Percentiles rank a stretch among this genome's conserved stretches.
These are phyloP conservation scores for Aspergillus eucalypticola DNA, from an alignment of 2,329 filamentous ascomycete species.

Conservation along the genomic window DNA sequence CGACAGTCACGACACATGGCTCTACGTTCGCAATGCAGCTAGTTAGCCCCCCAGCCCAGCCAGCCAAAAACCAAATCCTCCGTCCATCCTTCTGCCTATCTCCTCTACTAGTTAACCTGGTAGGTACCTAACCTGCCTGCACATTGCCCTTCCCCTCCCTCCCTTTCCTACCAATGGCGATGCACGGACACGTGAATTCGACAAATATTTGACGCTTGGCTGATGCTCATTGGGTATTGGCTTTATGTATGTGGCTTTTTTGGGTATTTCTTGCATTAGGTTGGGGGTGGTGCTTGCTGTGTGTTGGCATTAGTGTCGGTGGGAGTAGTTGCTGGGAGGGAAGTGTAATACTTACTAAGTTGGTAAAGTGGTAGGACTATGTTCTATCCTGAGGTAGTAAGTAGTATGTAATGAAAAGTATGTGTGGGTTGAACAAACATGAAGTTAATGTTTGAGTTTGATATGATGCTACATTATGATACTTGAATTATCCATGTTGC, in stretches of 20 bases:
- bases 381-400: neutral
- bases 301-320: neutral
- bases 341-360: too few relatives aligned
- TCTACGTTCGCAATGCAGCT: neutral
- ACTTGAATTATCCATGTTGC: too few relatives aligned
- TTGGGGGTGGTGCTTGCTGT: neutral
- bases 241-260: neutral
- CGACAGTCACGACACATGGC: neutral
- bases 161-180: neutral
- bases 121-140: neutral
- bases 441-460: too few relatives aligned
- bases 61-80: too few relatives aligned
- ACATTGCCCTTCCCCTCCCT: neutral
- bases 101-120: neutral
- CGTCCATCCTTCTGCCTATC: too few relatives aligned
- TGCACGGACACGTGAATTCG: neutral
- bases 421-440: too few relatives aligned
- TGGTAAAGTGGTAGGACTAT: neutral
- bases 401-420: neutral
- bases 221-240: neutral
- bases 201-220: neutral
- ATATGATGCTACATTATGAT: too few relatives aligned
- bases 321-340: neutral
- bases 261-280: slow-evolving; percentile 10
- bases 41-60: neutral